phyloP scores from a whole-genome alignment of 441 rosid species.

The Croton setiger region DNA sequence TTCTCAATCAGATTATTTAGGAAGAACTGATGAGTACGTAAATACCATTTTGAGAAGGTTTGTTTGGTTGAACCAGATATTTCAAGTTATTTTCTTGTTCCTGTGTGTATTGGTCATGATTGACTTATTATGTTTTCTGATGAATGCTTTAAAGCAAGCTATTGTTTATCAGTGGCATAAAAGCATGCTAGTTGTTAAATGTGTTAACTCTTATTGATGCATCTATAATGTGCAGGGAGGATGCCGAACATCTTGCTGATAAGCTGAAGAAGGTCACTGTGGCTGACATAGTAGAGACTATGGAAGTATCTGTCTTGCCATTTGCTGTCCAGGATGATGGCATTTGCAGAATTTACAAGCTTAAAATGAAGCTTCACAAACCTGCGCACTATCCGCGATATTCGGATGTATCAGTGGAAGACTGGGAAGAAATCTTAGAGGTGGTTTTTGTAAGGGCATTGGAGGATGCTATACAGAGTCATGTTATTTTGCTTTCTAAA shows the following conservation, averaged over 20 bases:
- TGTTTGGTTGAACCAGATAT: background rate
- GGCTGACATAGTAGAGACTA: conserved; percentile 71
- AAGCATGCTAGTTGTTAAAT: conserved; percentile 1
- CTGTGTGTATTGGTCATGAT: too few relatives aligned
- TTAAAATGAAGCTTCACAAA: conserved; percentile 63
- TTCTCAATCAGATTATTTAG: background rate
- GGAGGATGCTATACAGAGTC: conserved; percentile 89
- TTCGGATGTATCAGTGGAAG: conserved; percentile 42
- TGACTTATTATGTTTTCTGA: too few relatives aligned
- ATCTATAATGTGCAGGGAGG: conserved; percentile 52
- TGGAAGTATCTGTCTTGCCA: conserved; percentile 65
- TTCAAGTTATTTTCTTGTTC: background rate
- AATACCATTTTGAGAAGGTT: background rate
- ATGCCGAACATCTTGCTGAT: conserved; percentile 61
- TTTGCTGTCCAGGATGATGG: conserved; percentile 38
- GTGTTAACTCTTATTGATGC: background rate
- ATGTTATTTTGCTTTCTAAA: conserved; percentile 55
- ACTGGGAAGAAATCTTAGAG: conserved; percentile 64
- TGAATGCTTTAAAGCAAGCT: background rate
- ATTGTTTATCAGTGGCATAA: background rate
- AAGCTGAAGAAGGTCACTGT: conserved; percentile 78
- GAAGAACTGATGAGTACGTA: background rate
- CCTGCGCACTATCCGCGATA: conserved; percentile 58
- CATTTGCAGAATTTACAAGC: conserved; percentile 75
- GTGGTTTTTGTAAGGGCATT: conserved; percentile 62